Evolutionary conservation across 768 basidiomycete species (phyloP), one percentile per base, ranked within the genome.

Genomic region (Suillus bovinus): DNA sequence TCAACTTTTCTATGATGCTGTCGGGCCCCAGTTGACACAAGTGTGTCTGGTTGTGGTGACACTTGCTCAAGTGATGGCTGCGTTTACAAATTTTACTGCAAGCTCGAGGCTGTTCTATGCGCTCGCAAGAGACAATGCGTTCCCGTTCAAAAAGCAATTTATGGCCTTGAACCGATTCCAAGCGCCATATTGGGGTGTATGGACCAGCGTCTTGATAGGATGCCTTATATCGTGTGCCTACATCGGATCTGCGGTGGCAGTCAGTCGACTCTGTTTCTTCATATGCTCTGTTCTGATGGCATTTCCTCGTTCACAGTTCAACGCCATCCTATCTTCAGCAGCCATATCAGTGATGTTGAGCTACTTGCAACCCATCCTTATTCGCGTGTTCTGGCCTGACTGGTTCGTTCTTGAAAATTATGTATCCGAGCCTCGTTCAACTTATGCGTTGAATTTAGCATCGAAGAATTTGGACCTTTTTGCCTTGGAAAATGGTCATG

Each of bases 211-310:
- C 6, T 62, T 83, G 24, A 67, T 82, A 34, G 85, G 82, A 0
- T 86, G 84, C 64, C 67, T 82, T 39, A 80, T 86, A 54, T 84
- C 82, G 34, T 85, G 82, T 65, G 81, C 84, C 39, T 86, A 86
- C 64, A 84, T 86, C 60, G 85, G 84, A 8, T 84, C 83, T 7
- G 70, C 78, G 1, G 78, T 86, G 59, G 85, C 83, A 27, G 84
- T 86, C 63, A 54, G 82, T 76, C 54, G 29, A 49, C 9, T 11
- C 24, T 4, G 29, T 47, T 56, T 52, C 2, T 11, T 39, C 49
- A 29, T 13, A 11, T 29, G 4, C 36, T n/a, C 11, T 44, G 16
- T 36, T 14, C 39, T 58, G 17, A 56, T 20, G 27, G 7, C 17
- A 22, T 42, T 36, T 55, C 4, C 47, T 11, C n/a, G 14, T 53